Evolutionary conservation across 768 basidiomycete genomes (phyloP).

Genomic region (Imleria badia): DNA sequence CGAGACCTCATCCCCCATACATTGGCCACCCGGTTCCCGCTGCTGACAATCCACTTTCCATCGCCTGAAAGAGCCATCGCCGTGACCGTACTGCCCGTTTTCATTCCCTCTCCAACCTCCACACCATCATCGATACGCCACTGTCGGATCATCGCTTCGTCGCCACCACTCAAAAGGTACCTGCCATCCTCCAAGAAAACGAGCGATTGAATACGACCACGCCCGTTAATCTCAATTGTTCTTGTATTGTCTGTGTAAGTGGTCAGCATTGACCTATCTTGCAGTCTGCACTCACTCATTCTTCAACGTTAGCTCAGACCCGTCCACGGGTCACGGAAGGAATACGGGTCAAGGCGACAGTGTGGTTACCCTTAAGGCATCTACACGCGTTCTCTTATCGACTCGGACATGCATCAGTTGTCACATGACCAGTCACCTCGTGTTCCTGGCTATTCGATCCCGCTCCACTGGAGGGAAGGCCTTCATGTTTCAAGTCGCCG

Average conservation of each 20-base stretch:
- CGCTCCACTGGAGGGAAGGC: no score
- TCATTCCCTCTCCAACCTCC: background rate
- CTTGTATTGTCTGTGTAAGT: background rate
- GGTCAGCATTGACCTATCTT: background rate
- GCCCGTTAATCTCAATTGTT: background rate
- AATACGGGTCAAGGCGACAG: background rate
- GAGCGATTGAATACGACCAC: background rate
- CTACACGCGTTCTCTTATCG: background rate
- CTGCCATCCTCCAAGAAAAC: background rate
- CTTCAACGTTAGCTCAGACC: background rate
- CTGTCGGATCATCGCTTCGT: background rate
- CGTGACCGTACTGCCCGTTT: background rate
- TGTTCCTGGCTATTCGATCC: no score
- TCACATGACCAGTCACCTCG: background rate
- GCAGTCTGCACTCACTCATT: background rate
- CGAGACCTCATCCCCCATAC: background rate
- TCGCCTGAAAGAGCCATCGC: background rate
- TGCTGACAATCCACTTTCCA: slow-evolving; percentile 1
- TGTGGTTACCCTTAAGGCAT: no score
- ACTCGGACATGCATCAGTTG: background rate
- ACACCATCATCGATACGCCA: background rate
- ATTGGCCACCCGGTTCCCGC: background rate
- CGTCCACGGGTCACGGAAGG: no score
- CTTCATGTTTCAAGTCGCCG: no score
- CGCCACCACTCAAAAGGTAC: background rate